Conservation (phyloP, 1,284 basidiomycete genomes). For the Leccinum brunneo-olivaceum region DNA sequence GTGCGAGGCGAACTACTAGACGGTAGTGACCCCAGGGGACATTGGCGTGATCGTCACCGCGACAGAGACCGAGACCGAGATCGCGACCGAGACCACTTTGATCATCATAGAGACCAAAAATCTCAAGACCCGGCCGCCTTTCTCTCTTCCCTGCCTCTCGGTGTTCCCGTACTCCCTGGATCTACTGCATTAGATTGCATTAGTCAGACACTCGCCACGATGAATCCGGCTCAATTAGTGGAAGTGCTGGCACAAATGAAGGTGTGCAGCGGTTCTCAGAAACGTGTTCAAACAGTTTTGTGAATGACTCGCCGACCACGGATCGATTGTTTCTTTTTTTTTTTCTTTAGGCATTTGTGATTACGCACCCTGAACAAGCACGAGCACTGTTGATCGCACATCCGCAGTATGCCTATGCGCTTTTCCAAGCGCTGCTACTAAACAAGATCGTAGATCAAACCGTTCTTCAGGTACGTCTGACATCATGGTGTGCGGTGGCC, state of each 20-base stretch:
- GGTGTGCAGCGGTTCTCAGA: conserved; percentile 44
- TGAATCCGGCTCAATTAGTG: conserved; percentile 81
- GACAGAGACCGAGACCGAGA: conserved; percentile 23
- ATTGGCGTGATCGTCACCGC: conserved; percentile 48
- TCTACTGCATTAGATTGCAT: conserved; percentile 79
- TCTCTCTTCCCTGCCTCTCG: conserved; percentile 66
- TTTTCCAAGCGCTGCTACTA: conserved; percentile 92
- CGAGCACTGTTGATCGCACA: conserved; percentile 72
- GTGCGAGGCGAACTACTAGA: conserved; percentile 42
- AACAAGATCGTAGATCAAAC: conserved; percentile 92
- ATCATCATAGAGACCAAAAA: conserved; percentile 26
- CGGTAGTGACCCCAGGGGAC: conserved; percentile 42
- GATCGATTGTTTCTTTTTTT: conserved; percentile 6
- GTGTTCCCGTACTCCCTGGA: conserved; percentile 75
- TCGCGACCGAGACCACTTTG: conserved; percentile 26
- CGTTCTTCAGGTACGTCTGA: conserved; percentile 58
- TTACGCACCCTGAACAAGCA: conserved; percentile 88
- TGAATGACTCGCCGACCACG: conserved; percentile 19
- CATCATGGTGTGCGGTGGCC: conserved; percentile 11
- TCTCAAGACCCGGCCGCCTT: conserved; percentile 44
- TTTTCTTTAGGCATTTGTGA: conserved; percentile 70
- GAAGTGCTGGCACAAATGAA: conserved; percentile 99
- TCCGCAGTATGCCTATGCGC: conserved; percentile 92
- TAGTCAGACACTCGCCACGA: conserved; percentile 78
- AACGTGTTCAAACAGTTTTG: conserved; percentile 21